Base-by-base conservation (phyloP, 2,329 filamentous ascomycete genomes). In the Colletotrichum somersetense region DNA sequence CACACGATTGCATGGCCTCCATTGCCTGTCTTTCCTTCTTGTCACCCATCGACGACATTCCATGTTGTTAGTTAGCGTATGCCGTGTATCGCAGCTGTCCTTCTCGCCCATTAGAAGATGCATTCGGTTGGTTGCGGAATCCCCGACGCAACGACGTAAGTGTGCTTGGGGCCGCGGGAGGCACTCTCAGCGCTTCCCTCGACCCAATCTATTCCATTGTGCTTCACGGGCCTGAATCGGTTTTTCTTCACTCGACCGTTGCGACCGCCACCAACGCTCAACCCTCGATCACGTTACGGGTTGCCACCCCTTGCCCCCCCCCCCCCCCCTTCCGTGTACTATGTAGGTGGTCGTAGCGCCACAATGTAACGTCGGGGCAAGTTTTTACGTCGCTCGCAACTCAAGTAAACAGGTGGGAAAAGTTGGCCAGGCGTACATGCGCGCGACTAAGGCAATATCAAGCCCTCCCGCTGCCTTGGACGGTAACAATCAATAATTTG, bases 101-200 rank as follows among this genome's bases (percentile, higher is more conserved):
- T 52, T 30, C 23, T 53, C 50, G 16, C 50, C 20, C 3, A 23
- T n/a, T 10, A 35, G 8, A 40, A 35, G 16, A 40, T 40, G 55
- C 35, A 40, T n/a, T 56, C 33, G n/a, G 14, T 16, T 23, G 33
- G 12, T 16, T 23, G 33, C 53, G 20, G 30, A 18, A 35, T 35
- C 50, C 44, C 44, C n/a, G 33, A 30, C n/a, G 30, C 44, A 38
- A 18, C 44, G 46, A 62, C 35, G 14, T 4, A 23, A 66, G 35
- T n/a, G 52, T 56, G 63, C 67, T 71, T 71, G 56, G 56, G 44
- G 62, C 56, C 67, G 50, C 50, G 56, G 50, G 61, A 67, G 23
- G 26, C 38, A 23, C 11, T 23, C 11, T 48, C 67, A 53, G 55
- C 20, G 20, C 52, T 35, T 20, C 55, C 33, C 16, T 30, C 30